A percentile compares a stretch with the other conserved stretches of the same genome.
phyloP scores from a whole-genome alignment of 441 rosid species.

The Adansonia rubrostipa region DNA sequence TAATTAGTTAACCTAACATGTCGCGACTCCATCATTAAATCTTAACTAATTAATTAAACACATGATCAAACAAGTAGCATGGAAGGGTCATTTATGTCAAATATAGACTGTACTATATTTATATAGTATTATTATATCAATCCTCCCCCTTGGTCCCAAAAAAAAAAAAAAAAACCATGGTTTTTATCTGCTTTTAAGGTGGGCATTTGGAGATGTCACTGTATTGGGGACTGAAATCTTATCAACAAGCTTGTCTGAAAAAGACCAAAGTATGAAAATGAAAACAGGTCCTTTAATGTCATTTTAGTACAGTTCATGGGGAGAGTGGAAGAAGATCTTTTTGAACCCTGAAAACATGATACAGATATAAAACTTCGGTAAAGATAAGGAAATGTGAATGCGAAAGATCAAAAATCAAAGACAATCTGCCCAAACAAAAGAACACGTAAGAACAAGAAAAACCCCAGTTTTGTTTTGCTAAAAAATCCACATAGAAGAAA shows the following conservation, averaged over 20 bases:
- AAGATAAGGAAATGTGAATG: slow-evolving; percentile 39
- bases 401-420: slow-evolving; percentile 15
- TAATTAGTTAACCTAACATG: slow-evolving; percentile 22
- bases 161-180: neutral
- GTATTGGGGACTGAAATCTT: slow-evolving; percentile 25
- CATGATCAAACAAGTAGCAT: slow-evolving; percentile 15
- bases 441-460: slow-evolving; percentile 24
- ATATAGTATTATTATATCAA: neutral
- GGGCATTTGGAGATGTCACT: slow-evolving; percentile 24
- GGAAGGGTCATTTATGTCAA: slow-evolving; percentile 15
- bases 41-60: slow-evolving; percentile 1
- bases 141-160: neutral
- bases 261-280: slow-evolving; percentile 26
- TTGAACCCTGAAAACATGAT: slow-evolving; percentile 13
- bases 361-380: neutral
- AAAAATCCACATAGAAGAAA: neutral
- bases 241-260: slow-evolving; percentile 17
- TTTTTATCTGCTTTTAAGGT: slow-evolving; percentile 26
- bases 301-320: neutral
- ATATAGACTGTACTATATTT: no score
- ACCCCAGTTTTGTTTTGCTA: slow-evolving; percentile 22
- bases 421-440: slow-evolving; percentile 17
- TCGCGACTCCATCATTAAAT: neutral
- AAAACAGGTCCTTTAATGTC: neutral
- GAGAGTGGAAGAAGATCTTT: no score